A percentile compares a stretch with the other conserved stretches of the same genome.
These are phyloP conservation scores for Amaranthus palmeri DNA, from an alignment of 148 eudicot genomes.

Conservation along the genomic window DNA sequence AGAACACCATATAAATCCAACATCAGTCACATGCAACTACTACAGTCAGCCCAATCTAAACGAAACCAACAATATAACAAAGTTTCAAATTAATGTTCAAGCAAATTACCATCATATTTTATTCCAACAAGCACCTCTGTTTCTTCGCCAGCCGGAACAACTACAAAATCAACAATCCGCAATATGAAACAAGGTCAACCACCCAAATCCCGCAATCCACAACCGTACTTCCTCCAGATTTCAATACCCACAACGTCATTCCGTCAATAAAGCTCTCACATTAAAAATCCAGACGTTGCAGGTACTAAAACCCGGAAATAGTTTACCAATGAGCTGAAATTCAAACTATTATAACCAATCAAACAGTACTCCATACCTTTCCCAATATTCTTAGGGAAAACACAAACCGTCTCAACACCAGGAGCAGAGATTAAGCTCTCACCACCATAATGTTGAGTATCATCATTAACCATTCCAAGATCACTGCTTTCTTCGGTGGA, in stretches of 20 bases:
- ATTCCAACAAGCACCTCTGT: slow-evolving; percentile 71
- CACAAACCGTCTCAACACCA: slow-evolving; percentile 71
- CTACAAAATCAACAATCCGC: slow-evolving; percentile 37
- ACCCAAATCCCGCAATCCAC: slow-evolving; percentile 4
- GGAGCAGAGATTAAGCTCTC: slow-evolving; percentile 60
- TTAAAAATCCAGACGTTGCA: no score
- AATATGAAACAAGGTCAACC: slow-evolving; percentile 5
- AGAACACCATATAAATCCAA: not conserved
- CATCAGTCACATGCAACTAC: not conserved
- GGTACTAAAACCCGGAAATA: no score
- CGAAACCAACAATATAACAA: not conserved
- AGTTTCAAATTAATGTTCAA: not conserved
- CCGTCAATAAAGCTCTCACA: no score
- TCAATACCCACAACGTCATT: no score
- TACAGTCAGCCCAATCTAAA: not conserved
- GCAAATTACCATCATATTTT: slow-evolving; percentile 66
- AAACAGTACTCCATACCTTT: slow-evolving; percentile 38
- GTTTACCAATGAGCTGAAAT: not conserved
- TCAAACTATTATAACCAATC: not conserved
- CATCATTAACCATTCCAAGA: slow-evolving; percentile 66
- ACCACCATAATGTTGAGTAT: slow-evolving; percentile 43
- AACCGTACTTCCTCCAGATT: not conserved
- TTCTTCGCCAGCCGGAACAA: slow-evolving; percentile 75
- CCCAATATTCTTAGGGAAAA: slow-evolving; percentile 75
- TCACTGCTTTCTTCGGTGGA: slow-evolving; percentile 49